Evolutionary conservation across 768 basidiomycete species (phyloP), one percentile per base, ranked within the genome.

Genomic region (Clitopilus passeckerianus): DNA sequence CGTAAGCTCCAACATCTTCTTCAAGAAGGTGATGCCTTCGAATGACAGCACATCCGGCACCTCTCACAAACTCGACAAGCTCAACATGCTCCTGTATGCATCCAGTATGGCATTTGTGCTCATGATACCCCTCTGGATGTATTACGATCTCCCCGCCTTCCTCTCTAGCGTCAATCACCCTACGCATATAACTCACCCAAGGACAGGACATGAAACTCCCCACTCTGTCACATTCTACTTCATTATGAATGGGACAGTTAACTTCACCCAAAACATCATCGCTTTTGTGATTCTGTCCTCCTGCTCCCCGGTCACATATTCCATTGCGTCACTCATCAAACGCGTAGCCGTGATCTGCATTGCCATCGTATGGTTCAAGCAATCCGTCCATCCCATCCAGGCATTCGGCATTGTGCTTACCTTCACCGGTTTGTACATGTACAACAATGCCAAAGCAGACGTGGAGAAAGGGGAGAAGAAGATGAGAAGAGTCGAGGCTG

Each of bases 301-400:
- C 27, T 96, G 94, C 2, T 98, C 96, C 10, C 96, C 97, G 18
- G 97, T 99, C 65, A 98, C 97, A 0, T 99, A 99, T 75, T 96
- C 93, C 56, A 98, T 99, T 71, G 97, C 97, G 2, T 97, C 94
- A 3, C 86, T 99, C 67, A 86, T 98, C 77, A 99, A 99, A 74
- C 93, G 97, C 23, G 95, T 99, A 58, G 94, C 88, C 52, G 97
- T 99, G 67, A 99, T 99, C 68, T 95, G 94, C 76, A 90, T 98
- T 66, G 97, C 97, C 18, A 91, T 99, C 69, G 78, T 95, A 55
- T 99, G 96, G 96, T 98, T 98, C 77, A 87, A 82, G 58, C 96
- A 98, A 75, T 70, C 80, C 34, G 85, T 98, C 16, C 90, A 95
- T 61, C 84, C 83, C 9, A 67, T 97, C 18, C 95, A 98, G 73